Evolutionary conservation across 192 early-diverging fungal species (phyloP), one percentile per base, ranked within the genome.

Genomic region (Backusella liffmaniae): DNA sequence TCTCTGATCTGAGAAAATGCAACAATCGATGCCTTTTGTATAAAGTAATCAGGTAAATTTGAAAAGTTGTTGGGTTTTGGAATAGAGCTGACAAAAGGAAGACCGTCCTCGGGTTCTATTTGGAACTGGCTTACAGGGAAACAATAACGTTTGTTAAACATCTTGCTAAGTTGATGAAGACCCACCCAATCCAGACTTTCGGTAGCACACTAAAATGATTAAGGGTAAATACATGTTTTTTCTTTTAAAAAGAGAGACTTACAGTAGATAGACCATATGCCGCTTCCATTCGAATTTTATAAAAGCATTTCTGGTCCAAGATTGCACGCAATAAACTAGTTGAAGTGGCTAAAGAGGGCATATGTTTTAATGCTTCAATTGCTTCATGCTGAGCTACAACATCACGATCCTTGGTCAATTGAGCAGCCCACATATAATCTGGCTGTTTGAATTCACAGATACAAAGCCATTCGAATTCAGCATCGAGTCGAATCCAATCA

Each of bases 401-500:
- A 80, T 98, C 96, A 68, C 90, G 85, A 80, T 98, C 96, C 77
- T 95, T 92, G 18, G 91, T 88, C 75, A 99, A 86, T 83, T 96
- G 94, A 21, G 94, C 90, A 6, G 92, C 91, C 97, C 97, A 99
- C 96, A 97, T 98, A 77, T 94, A 97, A 73, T 94, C 94, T 0
- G 91, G 89, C 82, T 98, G 96, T 72, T 92, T 89, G 74, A 97
- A 95, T 23, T 90, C 87, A 69, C 96, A 92, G 9, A 90, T 76
- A 74, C 96, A 96, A 18, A 97, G 81, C 98, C 98, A 99, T 71
- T 97, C 94, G 69, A 93, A 86, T 66, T 98, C 97, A 2, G 96
- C 93, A 78, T 99, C 97, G 67, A 98, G 80, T 37, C 96, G 89
- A 83, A 99, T 96, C 95, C 96, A 98, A 76, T 99, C 98, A 42